Percentiles rank a stretch among this genome's conserved stretches.
These are phyloP conservation scores for Russula earlei DNA, from an alignment of 768 basidiomycete species.

Conservation along the genomic window DNA sequence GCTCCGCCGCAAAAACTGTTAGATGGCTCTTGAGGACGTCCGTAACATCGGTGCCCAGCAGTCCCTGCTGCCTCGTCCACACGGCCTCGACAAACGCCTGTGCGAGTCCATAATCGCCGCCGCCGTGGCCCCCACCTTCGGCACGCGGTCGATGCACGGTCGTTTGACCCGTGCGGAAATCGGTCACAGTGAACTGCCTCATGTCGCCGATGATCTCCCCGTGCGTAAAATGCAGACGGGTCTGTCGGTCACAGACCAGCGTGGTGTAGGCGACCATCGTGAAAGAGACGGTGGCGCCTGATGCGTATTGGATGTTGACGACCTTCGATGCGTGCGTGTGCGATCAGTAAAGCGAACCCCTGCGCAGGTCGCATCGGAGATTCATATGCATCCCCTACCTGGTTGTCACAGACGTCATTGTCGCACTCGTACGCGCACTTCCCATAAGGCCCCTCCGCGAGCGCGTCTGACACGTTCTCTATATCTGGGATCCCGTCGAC, in stretches of 20 bases:
- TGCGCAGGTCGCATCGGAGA: not conserved
- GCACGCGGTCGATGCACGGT: slow-evolving; percentile 39
- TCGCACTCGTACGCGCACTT: slow-evolving; percentile 75
- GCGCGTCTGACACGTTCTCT: slow-evolving; percentile 68
- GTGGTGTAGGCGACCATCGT: slow-evolving; percentile 84
- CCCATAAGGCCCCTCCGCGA: slow-evolving; percentile 67
- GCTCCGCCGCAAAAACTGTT: slow-evolving; percentile 83
- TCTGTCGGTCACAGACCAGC: slow-evolving; percentile 74
- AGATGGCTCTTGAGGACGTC: slow-evolving; percentile 73
- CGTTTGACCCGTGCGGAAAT: slow-evolving; percentile 52
- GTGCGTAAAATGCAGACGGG: slow-evolving; percentile 74
- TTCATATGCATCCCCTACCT: slow-evolving; percentile 30
- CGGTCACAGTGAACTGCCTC: slow-evolving; percentile 60
- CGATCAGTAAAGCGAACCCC: no score
- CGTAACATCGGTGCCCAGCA: slow-evolving; percentile 54
- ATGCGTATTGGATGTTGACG: slow-evolving; percentile 80
- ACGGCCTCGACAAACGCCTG: slow-evolving; percentile 70
- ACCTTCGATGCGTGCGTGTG: slow-evolving; percentile 34
- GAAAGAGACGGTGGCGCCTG: slow-evolving; percentile 73
- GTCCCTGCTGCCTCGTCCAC: slow-evolving; percentile 46
- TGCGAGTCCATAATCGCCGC: slow-evolving; percentile 75
- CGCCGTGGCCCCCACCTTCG: slow-evolving; percentile 72
- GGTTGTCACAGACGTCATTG: slow-evolving; percentile 87
- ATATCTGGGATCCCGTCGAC: slow-evolving; percentile 82
- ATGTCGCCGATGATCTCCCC: slow-evolving; percentile 89